Conservation (phyloP, 257 asterid species). For the Petunia secreta region DNA sequence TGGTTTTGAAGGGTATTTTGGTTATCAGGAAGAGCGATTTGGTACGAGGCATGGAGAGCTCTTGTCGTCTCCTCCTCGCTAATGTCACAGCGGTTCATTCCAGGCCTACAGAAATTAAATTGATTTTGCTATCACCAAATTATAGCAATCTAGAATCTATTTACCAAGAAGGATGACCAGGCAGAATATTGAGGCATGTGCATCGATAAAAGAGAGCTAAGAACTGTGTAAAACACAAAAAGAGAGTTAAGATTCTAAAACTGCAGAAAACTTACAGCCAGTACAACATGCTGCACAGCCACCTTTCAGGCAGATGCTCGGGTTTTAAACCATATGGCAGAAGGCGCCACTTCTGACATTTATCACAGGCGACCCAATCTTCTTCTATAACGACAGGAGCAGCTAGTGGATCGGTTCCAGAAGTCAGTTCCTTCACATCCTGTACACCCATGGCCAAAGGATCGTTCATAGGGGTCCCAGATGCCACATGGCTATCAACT, state of each 20-base stretch:
- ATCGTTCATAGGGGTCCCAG: conserved; percentile 39
- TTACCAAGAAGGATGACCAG: neutral
- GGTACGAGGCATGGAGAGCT: conserved; percentile 57
- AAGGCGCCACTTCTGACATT: conserved; percentile 75
- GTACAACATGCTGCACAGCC: conserved; percentile 83
- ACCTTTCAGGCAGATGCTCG: conserved; percentile 65
- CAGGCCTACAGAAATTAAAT: conserved; percentile 65
- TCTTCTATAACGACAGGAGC: conserved; percentile 57
- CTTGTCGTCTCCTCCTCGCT: conserved; percentile 73
- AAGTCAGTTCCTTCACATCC: conserved; percentile 38
- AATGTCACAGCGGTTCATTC: conserved; percentile 76
- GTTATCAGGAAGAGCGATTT: conserved; percentile 52
- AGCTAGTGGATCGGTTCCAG: conserved; percentile 40
- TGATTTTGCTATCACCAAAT: conserved; percentile 22
- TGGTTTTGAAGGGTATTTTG: conserved; percentile 45
- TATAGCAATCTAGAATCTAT: conserved; percentile 10
- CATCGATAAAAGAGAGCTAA: neutral
- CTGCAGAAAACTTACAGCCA: conserved; percentile 84
- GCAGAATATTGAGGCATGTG: neutral
- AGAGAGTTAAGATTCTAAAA: neutral
- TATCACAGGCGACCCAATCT: conserved; percentile 81
- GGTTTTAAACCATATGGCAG: conserved; percentile 63
- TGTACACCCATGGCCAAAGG: conserved; percentile 45
- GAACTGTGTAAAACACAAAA: neutral
- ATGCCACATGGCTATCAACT: conserved; percentile 39